A percentile compares a stretch with the other conserved stretches of the same genome.
phyloP scores from a whole-genome alignment of 139 green algal species.

The Ettlia oleoabundans region DNA sequence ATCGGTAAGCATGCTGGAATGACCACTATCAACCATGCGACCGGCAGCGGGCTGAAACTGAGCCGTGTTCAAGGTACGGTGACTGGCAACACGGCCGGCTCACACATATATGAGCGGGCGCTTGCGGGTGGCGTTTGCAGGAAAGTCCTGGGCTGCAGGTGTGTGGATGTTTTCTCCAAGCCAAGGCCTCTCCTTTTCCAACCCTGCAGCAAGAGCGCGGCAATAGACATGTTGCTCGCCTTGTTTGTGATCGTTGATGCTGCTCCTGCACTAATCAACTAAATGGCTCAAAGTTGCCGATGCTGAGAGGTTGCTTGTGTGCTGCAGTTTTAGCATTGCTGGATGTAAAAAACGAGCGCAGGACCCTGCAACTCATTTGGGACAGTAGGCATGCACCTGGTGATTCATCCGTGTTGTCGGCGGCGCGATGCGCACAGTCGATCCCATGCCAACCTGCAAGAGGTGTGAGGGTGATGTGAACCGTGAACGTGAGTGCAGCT shows the following conservation, averaged over 20 bases:
- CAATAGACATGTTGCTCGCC: too few species aligned
- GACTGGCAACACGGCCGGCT: too few species aligned
- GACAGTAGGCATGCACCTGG: too few species aligned
- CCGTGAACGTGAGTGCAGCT: not conserved
- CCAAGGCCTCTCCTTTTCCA: constrained; percentile 37
- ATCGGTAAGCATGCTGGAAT: too few species aligned
- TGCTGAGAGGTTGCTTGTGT: too few species aligned
- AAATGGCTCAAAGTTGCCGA: too few species aligned
- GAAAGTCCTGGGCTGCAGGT: constrained; percentile 1
- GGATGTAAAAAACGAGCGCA: not conserved
- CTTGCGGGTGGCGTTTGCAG: constrained; percentile 29
- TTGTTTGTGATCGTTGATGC: too few species aligned
- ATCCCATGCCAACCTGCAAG: not conserved
- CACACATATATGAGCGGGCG: constrained; percentile 53
- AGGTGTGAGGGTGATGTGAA: not conserved
- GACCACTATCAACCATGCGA: too few species aligned
- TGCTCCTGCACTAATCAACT: too few species aligned
- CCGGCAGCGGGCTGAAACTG: too few species aligned
- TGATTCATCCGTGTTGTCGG: not conserved
- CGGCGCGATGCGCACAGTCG: too few species aligned
- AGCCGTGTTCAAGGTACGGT: too few species aligned
- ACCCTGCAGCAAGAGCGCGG: not conserved
- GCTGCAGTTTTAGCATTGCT: not conserved
- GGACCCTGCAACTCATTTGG: not conserved
- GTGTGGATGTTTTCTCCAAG: constrained; percentile 14